Percentiles rank a stretch among this genome's conserved stretches.
Conservation (phyloP, 2,329 filamentous ascomycete genomes). For the Xylariaceae sp. region DNA sequence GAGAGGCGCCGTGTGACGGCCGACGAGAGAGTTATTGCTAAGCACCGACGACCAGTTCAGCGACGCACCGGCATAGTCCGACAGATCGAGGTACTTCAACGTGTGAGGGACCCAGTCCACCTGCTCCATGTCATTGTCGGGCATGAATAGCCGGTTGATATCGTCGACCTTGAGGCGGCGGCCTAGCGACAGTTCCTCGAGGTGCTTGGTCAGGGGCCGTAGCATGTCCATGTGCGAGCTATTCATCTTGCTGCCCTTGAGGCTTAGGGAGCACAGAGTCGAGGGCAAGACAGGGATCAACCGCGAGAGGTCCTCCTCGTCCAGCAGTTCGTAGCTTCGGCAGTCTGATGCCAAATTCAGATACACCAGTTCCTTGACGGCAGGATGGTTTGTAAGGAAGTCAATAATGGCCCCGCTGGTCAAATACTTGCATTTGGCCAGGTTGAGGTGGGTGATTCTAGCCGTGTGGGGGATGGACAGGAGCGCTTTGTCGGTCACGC, state of each 20-base stretch:
- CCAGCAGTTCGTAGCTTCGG: conserved; percentile 65
- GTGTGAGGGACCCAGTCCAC: conserved; percentile 49
- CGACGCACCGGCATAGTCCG: conserved; percentile 59
- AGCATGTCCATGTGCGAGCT: conserved; percentile 58
- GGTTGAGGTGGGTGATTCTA: conserved; percentile 68
- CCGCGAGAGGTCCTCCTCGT: conserved; percentile 56
- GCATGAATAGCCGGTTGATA: conserved; percentile 59
- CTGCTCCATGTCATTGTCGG: conserved; percentile 37
- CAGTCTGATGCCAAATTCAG: conserved; percentile 69
- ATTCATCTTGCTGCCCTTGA: conserved; percentile 69
- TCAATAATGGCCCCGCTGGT: conserved; percentile 61
- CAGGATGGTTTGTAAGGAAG: conserved; percentile 66
- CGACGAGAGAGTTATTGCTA: conserved; percentile 50
- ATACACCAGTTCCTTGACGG: conserved; percentile 61
- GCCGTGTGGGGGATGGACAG: conserved; percentile 66
- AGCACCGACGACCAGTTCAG: conserved; percentile 54
- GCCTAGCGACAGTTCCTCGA: conserved; percentile 72
- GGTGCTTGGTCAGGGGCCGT: conserved; percentile 59
- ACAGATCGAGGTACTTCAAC: conserved; percentile 72
- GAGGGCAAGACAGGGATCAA: conserved; percentile 61
- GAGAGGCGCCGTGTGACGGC: conserved; percentile 57
- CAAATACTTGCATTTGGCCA: conserved; percentile 69
- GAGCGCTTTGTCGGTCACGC: conserved; percentile 67
- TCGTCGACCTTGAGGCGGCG: conserved; percentile 61
- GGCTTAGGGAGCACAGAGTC: conserved; percentile 65